Evolutionary conservation across 2,329 filamentous ascomycete species (phyloP).

Genomic region (Venturiaceae sp.): DNA sequence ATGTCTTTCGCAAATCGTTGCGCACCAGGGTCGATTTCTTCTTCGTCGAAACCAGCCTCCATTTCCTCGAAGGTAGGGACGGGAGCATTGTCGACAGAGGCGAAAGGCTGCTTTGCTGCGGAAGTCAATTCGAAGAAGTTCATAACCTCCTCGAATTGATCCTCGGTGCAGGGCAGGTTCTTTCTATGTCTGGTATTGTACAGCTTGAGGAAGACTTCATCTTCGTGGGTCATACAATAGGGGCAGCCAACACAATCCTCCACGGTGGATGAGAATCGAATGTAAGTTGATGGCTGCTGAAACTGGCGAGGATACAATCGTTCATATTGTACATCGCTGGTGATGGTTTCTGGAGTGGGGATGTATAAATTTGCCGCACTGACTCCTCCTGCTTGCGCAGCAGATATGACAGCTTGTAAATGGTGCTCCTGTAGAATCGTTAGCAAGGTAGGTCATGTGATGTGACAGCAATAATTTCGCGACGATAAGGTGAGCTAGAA

Average conservation of each 20-base stretch:
- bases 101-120: slow-evolving; percentile 74
- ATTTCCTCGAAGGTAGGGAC: slow-evolving; percentile 40
- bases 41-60: slow-evolving; percentile 47
- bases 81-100: slow-evolving; percentile 74
- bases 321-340: slow-evolving; percentile 59
- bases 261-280: slow-evolving; percentile 95
- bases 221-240: slow-evolving; percentile 92
- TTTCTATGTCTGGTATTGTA: slow-evolving; percentile 69
- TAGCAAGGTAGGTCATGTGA: slow-evolving; percentile 17
- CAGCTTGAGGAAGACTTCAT: slow-evolving; percentile 72
- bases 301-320: slow-evolving; percentile 73
- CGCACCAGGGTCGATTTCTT: background rate
- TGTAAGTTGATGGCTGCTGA: slow-evolving; percentile 82
- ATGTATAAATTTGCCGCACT: slow-evolving; percentile 57
- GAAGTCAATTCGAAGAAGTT: slow-evolving; percentile 88
- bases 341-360: slow-evolving; percentile 54
- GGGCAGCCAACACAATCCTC: slow-evolving; percentile 85
- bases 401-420: slow-evolving; percentile 74
- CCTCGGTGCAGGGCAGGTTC: slow-evolving; percentile 63
- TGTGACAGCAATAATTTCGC: slow-evolving; percentile 21
- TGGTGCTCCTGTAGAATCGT: slow-evolving; percentile 68
- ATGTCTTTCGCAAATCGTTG: slow-evolving; percentile 8
- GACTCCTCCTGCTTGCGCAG: slow-evolving; percentile 46
- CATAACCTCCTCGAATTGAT: slow-evolving; percentile 91
- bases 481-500: slow-evolving; percentile 12